A percentile compares a stretch with the other conserved stretches of the same genome.
phyloP scores from a whole-genome alignment of 148 eudicot genomes.

The Amaranthus palmeri region DNA sequence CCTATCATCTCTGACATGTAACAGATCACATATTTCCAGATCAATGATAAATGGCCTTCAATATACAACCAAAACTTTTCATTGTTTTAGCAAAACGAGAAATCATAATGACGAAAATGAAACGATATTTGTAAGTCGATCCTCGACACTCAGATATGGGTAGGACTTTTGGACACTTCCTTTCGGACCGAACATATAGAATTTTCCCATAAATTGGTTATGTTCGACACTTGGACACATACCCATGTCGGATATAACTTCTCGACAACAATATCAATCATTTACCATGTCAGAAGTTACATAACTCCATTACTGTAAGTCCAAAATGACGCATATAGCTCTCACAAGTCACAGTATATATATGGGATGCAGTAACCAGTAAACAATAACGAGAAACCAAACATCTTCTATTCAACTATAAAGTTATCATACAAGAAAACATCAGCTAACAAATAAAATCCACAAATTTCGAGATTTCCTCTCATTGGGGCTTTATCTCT shows the following conservation, averaged over 20 bases:
- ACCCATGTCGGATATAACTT: too few species aligned
- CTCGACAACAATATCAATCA: neutral
- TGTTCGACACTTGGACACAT: too few species aligned
- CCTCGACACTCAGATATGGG: too few species aligned
- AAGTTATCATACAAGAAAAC: slow-evolving; percentile 9
- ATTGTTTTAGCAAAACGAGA: neutral
- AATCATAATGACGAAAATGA: neutral
- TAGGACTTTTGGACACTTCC: too few species aligned
- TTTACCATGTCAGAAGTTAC: neutral
- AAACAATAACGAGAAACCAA: neutral
- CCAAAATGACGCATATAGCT: neutral
- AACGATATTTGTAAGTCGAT: too few species aligned
- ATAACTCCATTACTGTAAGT: neutral
- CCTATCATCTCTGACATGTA: slow-evolving; percentile 12
- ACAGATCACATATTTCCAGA: slow-evolving; percentile 12
- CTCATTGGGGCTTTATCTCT: neutral
- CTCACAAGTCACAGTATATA: neutral
- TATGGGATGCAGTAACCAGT: neutral
- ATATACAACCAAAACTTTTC: slow-evolving; percentile 1
- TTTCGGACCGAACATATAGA: too few species aligned
- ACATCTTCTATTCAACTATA: neutral
- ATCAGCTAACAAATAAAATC: slow-evolving; percentile 2
- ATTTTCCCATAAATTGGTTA: too few species aligned
- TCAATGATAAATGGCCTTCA: slow-evolving; percentile 14
- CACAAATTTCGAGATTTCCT: slow-evolving; percentile 10